These are phyloP conservation scores for Dactylellina leptospora DNA, from an alignment of 2,329 filamentous ascomycete genomes.

Conservation along the genomic window DNA sequence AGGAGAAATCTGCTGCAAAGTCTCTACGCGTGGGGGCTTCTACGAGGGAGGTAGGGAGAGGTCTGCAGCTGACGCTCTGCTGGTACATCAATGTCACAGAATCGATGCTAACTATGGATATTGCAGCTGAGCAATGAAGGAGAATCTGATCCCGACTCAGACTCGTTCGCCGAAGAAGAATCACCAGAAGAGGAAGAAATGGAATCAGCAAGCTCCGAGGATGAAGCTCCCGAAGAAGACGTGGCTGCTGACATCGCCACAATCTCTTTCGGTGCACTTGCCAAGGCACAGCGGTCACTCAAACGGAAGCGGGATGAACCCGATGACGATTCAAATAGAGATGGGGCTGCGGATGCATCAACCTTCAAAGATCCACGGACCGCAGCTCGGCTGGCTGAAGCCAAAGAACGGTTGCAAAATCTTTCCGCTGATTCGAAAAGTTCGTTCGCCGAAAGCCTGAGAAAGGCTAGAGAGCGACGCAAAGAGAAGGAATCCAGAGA, in stretches of 20 bases:
- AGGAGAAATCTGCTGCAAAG: constrained; percentile 11
- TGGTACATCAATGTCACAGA: constrained; percentile 2
- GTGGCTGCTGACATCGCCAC: constrained; percentile 27
- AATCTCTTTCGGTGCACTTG: constrained; percentile 47
- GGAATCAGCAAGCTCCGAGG: constrained; percentile 21
- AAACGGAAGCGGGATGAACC: constrained; percentile 45
- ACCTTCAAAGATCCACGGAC: constrained; percentile 29
- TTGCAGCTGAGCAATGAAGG: constrained; percentile 13
- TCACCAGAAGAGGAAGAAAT: constrained; percentile 5
- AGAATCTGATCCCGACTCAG: not conserved
- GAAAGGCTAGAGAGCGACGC: constrained; percentile 35
- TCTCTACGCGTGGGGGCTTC: constrained; percentile 14
- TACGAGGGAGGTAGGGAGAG: constrained; percentile 40
- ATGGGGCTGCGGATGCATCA: constrained; percentile 12
- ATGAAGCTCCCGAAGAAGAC: constrained; percentile 20
- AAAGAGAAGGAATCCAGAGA: constrained; percentile 19
- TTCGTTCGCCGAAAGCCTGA: constrained; percentile 46
- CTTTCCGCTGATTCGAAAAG: constrained; percentile 39
- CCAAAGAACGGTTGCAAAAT: constrained; percentile 35
- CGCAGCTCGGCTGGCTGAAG: constrained; percentile 35
- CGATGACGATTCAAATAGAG: constrained; percentile 25
- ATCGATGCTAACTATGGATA: constrained; percentile 15
- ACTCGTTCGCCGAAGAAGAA: constrained; percentile 6
- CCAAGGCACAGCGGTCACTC: constrained; percentile 43
- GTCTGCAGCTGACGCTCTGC: not conserved